Base-by-base conservation (phyloP, 306 rosid species). In the Medicago arabica region DNA sequence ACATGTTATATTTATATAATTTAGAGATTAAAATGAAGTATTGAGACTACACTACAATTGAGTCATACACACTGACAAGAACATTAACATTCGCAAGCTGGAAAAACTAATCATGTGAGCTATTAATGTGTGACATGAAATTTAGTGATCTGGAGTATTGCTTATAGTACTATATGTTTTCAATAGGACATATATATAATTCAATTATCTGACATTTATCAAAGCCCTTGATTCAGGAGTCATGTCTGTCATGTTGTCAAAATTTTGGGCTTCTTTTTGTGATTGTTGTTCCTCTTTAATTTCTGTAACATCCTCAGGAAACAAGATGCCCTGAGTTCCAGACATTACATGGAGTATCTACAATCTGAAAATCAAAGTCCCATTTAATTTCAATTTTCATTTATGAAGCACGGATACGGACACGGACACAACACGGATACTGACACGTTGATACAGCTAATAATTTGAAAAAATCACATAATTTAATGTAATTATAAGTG, bases 161-260 rank as follows among this genome's bases (percentile, higher is more conserved):
- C 53, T 65, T 28, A 47, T 47, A 49, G n/a, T n/a, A n/a, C n/a
- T n/a, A 4, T 61, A 44, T 70, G 25, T 36, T 79, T 69, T 79
- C 9, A 34, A 70, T 54, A 75, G 66, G 43, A 23, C 34, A 58
- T 19, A 5, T 8, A 7, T 16, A 39, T 21, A 79, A 59, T 51
- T 51, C 61, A 72, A 57, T 63, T 67, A 60, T 16, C 13, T 73
- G 54, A 46, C 74, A 67, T 57, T 50, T 49, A 58, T 69, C 19
- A 78, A 78, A 70, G 36, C 63, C 85, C 63, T 71, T 74, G 78
- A 83, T 88, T 67, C 14, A 67, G 70, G 89, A 68, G 65, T 71
- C 40, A 74, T 83, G 86, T 81, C 66, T 76, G 73, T 83, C 75
- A 71, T 76, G 67, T 61, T 76, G 81, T 78, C 87, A 84, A 84